Conservation (phyloP, 2,329 filamentous ascomycete genomes). For the Aspergillus spinulosporus region DNA sequence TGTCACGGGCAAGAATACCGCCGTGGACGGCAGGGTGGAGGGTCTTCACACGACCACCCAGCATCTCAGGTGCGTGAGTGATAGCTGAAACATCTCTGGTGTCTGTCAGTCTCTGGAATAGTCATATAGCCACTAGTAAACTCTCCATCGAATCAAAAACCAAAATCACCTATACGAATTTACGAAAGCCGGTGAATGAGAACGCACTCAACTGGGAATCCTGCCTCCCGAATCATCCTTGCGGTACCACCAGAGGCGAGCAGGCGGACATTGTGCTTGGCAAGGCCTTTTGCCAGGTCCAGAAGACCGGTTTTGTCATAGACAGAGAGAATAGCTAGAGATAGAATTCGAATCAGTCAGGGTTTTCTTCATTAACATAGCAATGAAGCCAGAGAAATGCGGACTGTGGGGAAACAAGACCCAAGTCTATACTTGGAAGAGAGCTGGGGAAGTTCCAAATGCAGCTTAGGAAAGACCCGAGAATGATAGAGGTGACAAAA, state of each 20-base stretch:
- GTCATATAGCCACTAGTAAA: neutral
- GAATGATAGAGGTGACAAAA: constrained; percentile 20
- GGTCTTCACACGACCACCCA: constrained; percentile 89
- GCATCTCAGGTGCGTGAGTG: constrained; percentile 95
- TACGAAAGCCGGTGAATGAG: constrained; percentile 5
- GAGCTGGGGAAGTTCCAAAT: constrained; percentile 8
- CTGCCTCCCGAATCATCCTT: constrained; percentile 94
- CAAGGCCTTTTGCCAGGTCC: constrained; percentile 86
- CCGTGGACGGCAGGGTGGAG: constrained; percentile 89
- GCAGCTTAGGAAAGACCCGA: constrained; percentile 11
- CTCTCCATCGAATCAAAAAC: neutral
- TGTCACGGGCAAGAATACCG: constrained; percentile 84
- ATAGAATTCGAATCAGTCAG: constrained; percentile 14
- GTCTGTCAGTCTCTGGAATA: constrained; percentile 9
- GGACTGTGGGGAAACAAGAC: constrained; percentile 20
- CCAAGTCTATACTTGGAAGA: constrained; percentile 24
- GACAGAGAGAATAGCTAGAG: constrained; percentile 84
- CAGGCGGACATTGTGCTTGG: constrained; percentile 85
- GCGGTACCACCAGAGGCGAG: constrained; percentile 93
- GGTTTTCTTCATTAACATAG: neutral
- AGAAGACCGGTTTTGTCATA: constrained; percentile 97
- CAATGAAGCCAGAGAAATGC: constrained; percentile 17
- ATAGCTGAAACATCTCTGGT: constrained; percentile 91
- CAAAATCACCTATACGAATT: neutral
- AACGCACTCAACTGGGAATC: constrained; percentile 87